Evolutionary conservation across 495 filamentous ascomycete species (phyloP), one percentile per base, ranked within the genome.

Genomic region (Bacidia gigantensis): DNA sequence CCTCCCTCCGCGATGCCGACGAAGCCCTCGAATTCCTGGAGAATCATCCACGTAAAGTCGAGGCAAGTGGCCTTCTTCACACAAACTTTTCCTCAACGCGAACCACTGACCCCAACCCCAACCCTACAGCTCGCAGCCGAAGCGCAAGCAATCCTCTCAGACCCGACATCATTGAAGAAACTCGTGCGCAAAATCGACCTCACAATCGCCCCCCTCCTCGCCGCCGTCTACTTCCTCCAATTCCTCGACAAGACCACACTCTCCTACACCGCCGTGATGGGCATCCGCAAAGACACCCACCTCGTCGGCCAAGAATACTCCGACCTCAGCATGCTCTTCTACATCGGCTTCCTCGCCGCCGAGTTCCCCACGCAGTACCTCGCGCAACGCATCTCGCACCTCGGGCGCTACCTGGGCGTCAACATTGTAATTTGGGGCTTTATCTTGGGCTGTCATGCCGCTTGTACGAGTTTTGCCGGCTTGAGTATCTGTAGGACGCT

Each of bases 161-260:
- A 65, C 49, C 56, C 61, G 11, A 24, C 43, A 0, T 55, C 52
- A 32, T 35, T 60, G 25, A 58, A 56, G 38, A 49, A 44, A 23
- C 54, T 68, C 22, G 59, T 68, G 5, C 64, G 64, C 42, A 66
- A 61, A 50, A 65, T 71, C 26, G 68, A 81, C 53, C 62, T 70
- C 5, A 63, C 66, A 2, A 65, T 80, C 25, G 58, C 78, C 32
- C 70, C 72, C 9, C 61, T 80, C 7, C 65, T 80, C 17, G 71
- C 70, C 17, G 63, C 69, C 0, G 77, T 75, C 18, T 86, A 86
- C 62, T 86, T 86, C 58, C 63, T 85, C 2, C 83, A 86, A 49
- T 79, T 82, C n/a, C 69, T 86, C 26, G 80, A 84, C 57, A 85
- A 86, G 64, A 81, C 81, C 9, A 84, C 80, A 0, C 61, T 86